Conservation (phyloP, 1,284 basidiomycete species). For the Ceratobasidium sp. region DNA sequence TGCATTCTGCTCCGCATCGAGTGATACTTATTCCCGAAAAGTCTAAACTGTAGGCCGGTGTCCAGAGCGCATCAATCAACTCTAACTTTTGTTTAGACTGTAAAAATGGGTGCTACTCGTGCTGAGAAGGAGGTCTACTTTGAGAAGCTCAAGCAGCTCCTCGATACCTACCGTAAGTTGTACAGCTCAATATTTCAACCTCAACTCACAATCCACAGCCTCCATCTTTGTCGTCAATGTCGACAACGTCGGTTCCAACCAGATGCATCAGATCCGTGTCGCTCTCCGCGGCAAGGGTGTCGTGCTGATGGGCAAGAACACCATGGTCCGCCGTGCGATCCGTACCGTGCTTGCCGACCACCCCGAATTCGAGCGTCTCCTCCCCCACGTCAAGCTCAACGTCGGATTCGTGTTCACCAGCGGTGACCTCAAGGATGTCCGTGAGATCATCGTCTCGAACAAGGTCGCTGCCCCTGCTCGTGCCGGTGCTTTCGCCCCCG, state of each 20-base stretch:
- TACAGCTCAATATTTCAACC: neutral
- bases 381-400: slow-evolving; percentile 96
- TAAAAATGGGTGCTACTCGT: slow-evolving; percentile 88
- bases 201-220: slow-evolving; percentile 56
- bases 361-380: slow-evolving; percentile 95
- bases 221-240: slow-evolving; percentile 99
- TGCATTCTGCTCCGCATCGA: neutral
- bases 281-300: slow-evolving; percentile 95
- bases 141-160: slow-evolving; percentile 90
- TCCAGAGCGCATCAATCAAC: neutral
- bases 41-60: neutral
- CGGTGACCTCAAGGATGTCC: slow-evolving; percentile 92
- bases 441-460: slow-evolving; percentile 92
- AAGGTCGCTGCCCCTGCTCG: slow-evolving; percentile 98
- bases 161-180: slow-evolving; percentile 87
- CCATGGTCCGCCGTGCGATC: slow-evolving; percentile 98
- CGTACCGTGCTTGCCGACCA: slow-evolving; percentile 87
- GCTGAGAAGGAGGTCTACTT: slow-evolving; percentile 95
- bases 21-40: neutral
- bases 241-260: slow-evolving; percentile 99
- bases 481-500: slow-evolving; percentile 95
- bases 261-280: slow-evolving; percentile 99
- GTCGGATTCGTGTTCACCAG: slow-evolving; percentile 99
- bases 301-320: slow-evolving; percentile 99
- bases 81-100: slow-evolving; percentile 36